Evolutionary conservation across 768 basidiomycete genomes (phyloP), one percentile per base, ranked within the genome.

Genomic region (Hypholoma fasciculare): DNA sequence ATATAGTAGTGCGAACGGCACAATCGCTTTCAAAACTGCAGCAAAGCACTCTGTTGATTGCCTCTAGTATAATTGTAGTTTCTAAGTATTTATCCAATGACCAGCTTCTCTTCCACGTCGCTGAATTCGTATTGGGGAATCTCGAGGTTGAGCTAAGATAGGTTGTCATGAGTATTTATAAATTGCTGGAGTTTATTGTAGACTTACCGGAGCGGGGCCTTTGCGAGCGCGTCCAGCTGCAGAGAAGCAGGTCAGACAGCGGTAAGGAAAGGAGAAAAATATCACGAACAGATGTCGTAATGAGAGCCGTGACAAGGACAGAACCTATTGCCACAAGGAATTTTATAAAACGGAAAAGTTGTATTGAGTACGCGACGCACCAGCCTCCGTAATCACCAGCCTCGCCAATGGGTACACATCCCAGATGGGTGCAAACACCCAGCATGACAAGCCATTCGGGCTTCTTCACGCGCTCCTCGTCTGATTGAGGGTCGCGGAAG

Each of bases 241-340:
- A 62, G 14, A 59, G 26, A 56, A 57, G 9, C 13, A 63, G 43
- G 55, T 51, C 9, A 53, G 49, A 55, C 4, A 34, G 30, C 30
- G 6, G 61, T 46, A 39, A 16, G 40, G 19, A 61, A 11, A 51
- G 40, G 43, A n/a, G 40, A 16, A 38, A 39, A 54, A 57, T 26
- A 30, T 14, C 40, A 62, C 90, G 60, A 66, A 92, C 90, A 96
- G 59, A 97, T 97, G 75, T 98, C 95, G 69, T 95, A 96, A 71
- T 99, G 96, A 53, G 96, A 98, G 71, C 96, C 97, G 74, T 98
- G 96, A 81, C 96, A 98, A 52, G 96, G 95, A 82, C 95, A 96
- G 88, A 96, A 94, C 87, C 87, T 88, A 46, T 53, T 39, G 19
- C 34, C 12, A 43, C 50, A 61, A n/a, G 13, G 43, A 26, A 4